A percentile compares a stretch with the other conserved stretches of the same genome.
Conservation (phyloP, 1,284 basidiomycete genomes). For the Trichosporon coremiiforme region DNA sequence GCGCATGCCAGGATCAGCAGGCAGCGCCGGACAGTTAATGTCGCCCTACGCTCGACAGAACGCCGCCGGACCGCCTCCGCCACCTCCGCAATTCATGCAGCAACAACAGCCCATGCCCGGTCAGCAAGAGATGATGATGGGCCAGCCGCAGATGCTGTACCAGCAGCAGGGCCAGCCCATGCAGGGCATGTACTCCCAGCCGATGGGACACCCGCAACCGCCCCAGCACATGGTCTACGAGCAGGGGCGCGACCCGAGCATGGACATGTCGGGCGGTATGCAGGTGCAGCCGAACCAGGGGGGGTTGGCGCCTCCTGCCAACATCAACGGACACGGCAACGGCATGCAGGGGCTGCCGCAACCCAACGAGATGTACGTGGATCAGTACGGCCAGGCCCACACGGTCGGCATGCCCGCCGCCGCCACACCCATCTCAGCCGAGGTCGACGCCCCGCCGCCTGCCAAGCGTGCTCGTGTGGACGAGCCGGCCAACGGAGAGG, state of each 20-base stretch:
- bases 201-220: conserved; percentile 22
- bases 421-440: conserved; percentile 28
- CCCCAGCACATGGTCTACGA: conserved; percentile 27
- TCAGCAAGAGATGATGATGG: conserved; percentile 26
- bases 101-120: conserved; percentile 25
- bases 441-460: conserved; percentile 30
- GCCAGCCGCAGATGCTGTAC: conserved; percentile 30
- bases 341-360: conserved; percentile 39
- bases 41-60: conserved; percentile 34
- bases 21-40: conserved; percentile 32
- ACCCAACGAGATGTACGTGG: conserved; percentile 47
- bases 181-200: conserved; percentile 36
- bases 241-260: conserved; percentile 22
- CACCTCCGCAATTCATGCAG: conserved; percentile 43
- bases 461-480: conserved; percentile 34
- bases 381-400: conserved; percentile 51
- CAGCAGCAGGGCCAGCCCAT: conserved; percentile 25
- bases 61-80: conserved; percentile 22
- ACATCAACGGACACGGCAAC: conserved; percentile 44
- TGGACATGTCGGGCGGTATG: conserved; percentile 24
- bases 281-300: conserved; percentile 16
- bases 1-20: conserved; percentile 17
- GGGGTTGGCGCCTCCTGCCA: conserved; percentile 41
- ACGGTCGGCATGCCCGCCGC: conserved; percentile 30
- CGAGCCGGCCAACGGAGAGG: conserved; percentile 20